These are phyloP conservation scores for Inga laurina DNA, from an alignment of 306 rosid genomes.

Conservation along the genomic window DNA sequence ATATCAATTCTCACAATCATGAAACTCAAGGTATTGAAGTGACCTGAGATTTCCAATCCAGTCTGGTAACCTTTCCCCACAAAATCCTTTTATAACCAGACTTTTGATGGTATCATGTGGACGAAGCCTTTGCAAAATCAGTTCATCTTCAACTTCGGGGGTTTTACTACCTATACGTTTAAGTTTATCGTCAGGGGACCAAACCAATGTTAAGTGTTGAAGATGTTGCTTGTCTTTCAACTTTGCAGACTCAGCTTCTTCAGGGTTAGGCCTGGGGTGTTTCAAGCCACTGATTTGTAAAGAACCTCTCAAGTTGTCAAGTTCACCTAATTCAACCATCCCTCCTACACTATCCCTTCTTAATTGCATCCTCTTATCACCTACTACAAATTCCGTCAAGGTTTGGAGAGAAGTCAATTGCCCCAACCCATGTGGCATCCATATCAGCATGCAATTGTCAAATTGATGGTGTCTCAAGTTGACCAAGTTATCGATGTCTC, in stretches of 20 bases:
- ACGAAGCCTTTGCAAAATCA: not conserved
- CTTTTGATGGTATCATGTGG: not conserved
- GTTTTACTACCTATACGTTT: not conserved
- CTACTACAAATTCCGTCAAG: not conserved
- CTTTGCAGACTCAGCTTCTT: not conserved
- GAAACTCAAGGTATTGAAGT: not conserved
- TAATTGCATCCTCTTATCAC: not conserved
- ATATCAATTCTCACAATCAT: not conserved
- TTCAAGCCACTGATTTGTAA: not conserved
- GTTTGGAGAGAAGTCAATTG: not conserved
- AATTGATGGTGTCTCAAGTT: not conserved
- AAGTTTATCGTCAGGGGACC: not conserved
- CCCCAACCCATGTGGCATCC: not conserved
- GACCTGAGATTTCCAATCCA: not conserved
- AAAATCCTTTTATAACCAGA: not conserved
- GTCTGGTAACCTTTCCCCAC: not conserved
- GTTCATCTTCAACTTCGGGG: not conserved
- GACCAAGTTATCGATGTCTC: not conserved
- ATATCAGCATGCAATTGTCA: not conserved
- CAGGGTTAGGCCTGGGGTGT: not conserved
- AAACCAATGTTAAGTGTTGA: not conserved
- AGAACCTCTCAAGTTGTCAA: not conserved
- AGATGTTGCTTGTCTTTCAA: not conserved
- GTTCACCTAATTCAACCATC: not conserved
- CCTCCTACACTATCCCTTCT: not conserved